Evolutionary conservation across 2,329 filamentous ascomycete genomes (phyloP).

Genomic region (Cercospora beticola): DNA sequence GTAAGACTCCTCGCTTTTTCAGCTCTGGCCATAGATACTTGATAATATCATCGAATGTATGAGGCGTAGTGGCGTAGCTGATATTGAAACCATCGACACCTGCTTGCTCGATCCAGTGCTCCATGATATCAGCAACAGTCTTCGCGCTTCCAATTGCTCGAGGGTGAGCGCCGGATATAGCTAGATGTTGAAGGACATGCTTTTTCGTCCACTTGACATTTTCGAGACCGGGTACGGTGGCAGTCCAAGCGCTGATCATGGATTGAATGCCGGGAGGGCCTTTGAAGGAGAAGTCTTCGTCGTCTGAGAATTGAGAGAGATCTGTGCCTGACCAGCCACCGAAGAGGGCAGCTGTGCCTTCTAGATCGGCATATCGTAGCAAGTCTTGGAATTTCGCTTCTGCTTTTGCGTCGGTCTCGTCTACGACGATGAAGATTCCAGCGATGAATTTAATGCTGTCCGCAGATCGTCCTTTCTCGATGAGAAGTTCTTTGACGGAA

Average conservation of each 20-base stretch:
- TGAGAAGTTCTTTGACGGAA: conserved; percentile 43
- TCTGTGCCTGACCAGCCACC: conserved; percentile 51
- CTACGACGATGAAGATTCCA: conserved; percentile 47
- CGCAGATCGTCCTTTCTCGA: conserved; percentile 42
- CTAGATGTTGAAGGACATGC: conserved; percentile 44
- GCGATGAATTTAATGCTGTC: conserved; percentile 47
- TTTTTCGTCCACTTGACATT: conserved; percentile 49
- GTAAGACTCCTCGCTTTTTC: conserved; percentile 38
- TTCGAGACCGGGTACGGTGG: conserved; percentile 44
- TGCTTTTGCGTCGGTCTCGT: conserved; percentile 47
- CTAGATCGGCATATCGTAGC: conserved; percentile 46
- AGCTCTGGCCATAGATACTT: conserved; percentile 42
- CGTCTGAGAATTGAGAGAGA: conserved; percentile 44
- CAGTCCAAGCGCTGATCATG: conserved; percentile 48
- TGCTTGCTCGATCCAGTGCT: conserved; percentile 47
- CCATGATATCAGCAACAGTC: conserved; percentile 49
- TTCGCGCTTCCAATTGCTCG: conserved; percentile 42
- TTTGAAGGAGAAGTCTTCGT: conserved; percentile 48
- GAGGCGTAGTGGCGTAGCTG: conserved; percentile 47
- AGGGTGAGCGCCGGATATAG: conserved; percentile 45
- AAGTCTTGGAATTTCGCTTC: conserved; percentile 46
- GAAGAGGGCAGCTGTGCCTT: conserved; percentile 48
- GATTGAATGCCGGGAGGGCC: conserved; percentile 44
- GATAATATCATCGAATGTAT: conserved; percentile 42
- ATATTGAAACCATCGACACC: conserved; percentile 48